Evolutionary conservation across 1,284 basidiomycete genomes (phyloP).

Genomic region (Stygiomarasmius scandens): DNA sequence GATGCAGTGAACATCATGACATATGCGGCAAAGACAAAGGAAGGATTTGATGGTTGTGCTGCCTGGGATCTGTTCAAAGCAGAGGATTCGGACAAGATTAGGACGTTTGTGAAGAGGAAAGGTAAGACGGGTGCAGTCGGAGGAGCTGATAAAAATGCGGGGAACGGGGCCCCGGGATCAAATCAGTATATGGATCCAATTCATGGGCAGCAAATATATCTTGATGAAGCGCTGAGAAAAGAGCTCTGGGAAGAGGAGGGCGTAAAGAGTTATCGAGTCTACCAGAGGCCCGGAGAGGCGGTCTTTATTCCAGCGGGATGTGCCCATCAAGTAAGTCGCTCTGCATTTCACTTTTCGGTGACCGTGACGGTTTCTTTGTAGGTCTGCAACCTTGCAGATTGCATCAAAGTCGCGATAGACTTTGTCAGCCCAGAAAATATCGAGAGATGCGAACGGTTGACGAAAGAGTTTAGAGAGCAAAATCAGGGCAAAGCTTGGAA

Average conservation of each 20-base stretch:
- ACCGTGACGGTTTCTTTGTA: slow-evolving; percentile 31
- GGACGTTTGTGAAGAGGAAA: slow-evolving; percentile 69
- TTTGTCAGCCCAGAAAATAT: slow-evolving; percentile 96
- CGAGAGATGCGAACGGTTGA: slow-evolving; percentile 79
- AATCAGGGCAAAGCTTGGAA: slow-evolving; percentile 90
- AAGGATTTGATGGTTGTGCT: slow-evolving; percentile 78
- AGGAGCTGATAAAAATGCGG: slow-evolving; percentile 35
- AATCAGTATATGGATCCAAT: slow-evolving; percentile 77
- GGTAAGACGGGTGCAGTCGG: background rate
- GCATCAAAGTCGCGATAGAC: slow-evolving; percentile 95
- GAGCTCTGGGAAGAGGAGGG: slow-evolving; percentile 70
- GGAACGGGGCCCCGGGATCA: slow-evolving; percentile 9
- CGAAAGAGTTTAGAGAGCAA: slow-evolving; percentile 86
- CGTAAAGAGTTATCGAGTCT: slow-evolving; percentile 81
- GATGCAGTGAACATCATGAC: slow-evolving; percentile 95
- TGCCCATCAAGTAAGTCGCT: slow-evolving; percentile 80
- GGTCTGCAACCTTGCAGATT: slow-evolving; percentile 87
- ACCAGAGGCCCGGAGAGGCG: slow-evolving; percentile 91
- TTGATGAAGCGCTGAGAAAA: slow-evolving; percentile 71
- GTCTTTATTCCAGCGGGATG: slow-evolving; percentile 96
- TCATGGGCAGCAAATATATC: slow-evolving; percentile 87
- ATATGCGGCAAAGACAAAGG: slow-evolving; percentile 61
- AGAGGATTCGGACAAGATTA: slow-evolving; percentile 79
- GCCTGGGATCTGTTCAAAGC: slow-evolving; percentile 92
- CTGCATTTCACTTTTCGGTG: slow-evolving; percentile 1